phyloP scores from a whole-genome alignment of 352 stramenopile species.

The Phytophthora brassicae region DNA sequence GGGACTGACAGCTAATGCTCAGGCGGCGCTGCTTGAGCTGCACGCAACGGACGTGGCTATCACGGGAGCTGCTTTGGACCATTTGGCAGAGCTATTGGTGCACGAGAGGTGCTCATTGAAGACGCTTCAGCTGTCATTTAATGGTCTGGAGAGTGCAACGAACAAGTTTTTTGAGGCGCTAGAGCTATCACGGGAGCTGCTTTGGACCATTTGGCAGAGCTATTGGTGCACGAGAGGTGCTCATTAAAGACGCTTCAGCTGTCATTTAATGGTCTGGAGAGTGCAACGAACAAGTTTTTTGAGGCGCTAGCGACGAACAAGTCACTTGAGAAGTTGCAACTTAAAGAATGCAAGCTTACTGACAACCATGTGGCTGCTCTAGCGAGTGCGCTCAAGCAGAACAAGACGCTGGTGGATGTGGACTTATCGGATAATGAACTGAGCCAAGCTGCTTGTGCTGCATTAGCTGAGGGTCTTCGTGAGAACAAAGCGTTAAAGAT shows the following conservation, averaged over 20 bases:
- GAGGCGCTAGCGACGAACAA: constrained; percentile 56
- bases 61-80: constrained; percentile 46
- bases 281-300: constrained; percentile 49
- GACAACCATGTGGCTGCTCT: constrained; percentile 46
- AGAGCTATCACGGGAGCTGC: constrained; percentile 45
- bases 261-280: constrained; percentile 67
- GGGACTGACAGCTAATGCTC: constrained; percentile 41
- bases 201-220: constrained; percentile 47
- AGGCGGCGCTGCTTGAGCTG: constrained; percentile 38
- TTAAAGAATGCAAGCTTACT: constrained; percentile 68
- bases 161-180: constrained; percentile 66
- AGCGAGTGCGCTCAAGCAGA: constrained; percentile 43
- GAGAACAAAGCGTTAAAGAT: constrained; percentile 48
- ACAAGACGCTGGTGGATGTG: constrained; percentile 52
- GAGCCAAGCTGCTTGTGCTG: constrained; percentile 30
- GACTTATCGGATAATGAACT: constrained; percentile 78
- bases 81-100: constrained; percentile 46
- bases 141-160: constrained; percentile 40
- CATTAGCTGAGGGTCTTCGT: constrained; percentile 46
- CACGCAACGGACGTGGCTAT: constrained; percentile 50
- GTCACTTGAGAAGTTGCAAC: constrained; percentile 62
- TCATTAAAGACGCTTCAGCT: constrained; percentile 62
- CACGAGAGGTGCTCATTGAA: constrained; percentile 49
- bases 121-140: constrained; percentile 74
- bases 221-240: constrained; percentile 45